Base-by-base conservation (phyloP, 345 rosid genomes). In the Rubroshorea leprosula region DNA sequence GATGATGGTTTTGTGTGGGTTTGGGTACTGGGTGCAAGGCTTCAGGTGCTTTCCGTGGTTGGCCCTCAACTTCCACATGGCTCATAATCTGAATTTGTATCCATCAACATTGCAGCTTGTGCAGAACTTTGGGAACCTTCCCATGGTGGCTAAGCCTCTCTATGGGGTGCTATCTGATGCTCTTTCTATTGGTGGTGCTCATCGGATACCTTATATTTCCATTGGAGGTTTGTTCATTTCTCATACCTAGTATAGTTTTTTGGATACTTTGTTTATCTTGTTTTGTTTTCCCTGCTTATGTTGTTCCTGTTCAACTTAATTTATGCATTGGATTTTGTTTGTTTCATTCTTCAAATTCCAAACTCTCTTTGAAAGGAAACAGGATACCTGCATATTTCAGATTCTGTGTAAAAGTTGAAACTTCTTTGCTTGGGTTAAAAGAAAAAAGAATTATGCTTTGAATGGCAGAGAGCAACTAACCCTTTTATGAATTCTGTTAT, bases 1-100 rank as follows among this genome's bases (percentile, higher is more conserved):
- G 67, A 82, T 85, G 84, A 39, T 70, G 46, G 72, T 51, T 62
- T 47, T 85, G 75, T 85, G 98, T 75, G 98, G 95, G 38, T 63
- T 91, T 58, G 98, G 96, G 51, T 91, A 88, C 48, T 88, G 95
- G 88, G 68, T 84, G 22, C 96, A 91, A 63, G 98, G 98, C 0
- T 85, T 81, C 43, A 75, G 98, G 76, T 84, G 95, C 76, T 91
- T 91, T 68, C 95, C 98, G 48, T 91, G 96, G 98, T 68, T 91
- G 71, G 86, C 95, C 31, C 83, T 88, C 58, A 88, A 87, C 73
- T 91, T 85, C 69, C 86, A 85, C 63, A 82, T 91, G 96, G 92
- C 85, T 49, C 31, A 82, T 24, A 75, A 72, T 68, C 92, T 91
- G 16, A 78, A 70, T 23, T 69, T 88, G 68, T 75, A 79, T 47